Evolutionary conservation across 441 rosid genomes (phyloP).

Genomic region (Dalechampia spathulata): DNA sequence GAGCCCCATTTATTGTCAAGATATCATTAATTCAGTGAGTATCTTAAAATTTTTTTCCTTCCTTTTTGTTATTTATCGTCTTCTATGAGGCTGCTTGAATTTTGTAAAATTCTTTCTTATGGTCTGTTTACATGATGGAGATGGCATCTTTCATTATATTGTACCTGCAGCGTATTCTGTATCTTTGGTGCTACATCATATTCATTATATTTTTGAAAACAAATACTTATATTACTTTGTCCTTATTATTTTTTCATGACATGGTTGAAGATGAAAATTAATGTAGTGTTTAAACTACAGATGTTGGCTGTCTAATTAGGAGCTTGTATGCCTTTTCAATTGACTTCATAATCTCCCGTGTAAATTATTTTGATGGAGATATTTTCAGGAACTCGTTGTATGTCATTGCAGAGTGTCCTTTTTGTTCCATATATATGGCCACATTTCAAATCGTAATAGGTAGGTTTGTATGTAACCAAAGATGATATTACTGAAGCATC

Average conservation of each 20-base stretch:
- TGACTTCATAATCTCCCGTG: neutral
- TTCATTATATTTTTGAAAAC: neutral
- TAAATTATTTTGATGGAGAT: neutral
- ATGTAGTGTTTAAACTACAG: neutral
- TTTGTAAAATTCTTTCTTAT: neutral
- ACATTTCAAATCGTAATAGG: neutral
- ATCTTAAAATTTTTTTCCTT: constrained; percentile 3
- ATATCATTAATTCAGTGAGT: constrained; percentile 79
- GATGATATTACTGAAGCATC: neutral
- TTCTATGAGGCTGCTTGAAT: neutral
- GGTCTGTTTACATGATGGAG: constrained; percentile 3
- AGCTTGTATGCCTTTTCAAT: neutral
- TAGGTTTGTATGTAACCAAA: neutral
- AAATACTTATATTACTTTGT: neutral
- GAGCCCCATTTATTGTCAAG: constrained; percentile 99
- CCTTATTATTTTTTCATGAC: neutral
- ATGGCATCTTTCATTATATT: constrained; percentile 3
- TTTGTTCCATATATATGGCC: neutral
- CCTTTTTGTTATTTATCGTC: constrained; percentile 4
- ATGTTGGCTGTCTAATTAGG: neutral
- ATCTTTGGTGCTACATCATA: neutral
- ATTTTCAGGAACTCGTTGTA: neutral
- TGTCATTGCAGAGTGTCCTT: neutral
- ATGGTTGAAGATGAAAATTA: neutral
- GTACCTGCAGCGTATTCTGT: neutral